phyloP scores from a whole-genome alignment of 1,284 basidiomycete genomes.

The Phlebopus sp. region DNA sequence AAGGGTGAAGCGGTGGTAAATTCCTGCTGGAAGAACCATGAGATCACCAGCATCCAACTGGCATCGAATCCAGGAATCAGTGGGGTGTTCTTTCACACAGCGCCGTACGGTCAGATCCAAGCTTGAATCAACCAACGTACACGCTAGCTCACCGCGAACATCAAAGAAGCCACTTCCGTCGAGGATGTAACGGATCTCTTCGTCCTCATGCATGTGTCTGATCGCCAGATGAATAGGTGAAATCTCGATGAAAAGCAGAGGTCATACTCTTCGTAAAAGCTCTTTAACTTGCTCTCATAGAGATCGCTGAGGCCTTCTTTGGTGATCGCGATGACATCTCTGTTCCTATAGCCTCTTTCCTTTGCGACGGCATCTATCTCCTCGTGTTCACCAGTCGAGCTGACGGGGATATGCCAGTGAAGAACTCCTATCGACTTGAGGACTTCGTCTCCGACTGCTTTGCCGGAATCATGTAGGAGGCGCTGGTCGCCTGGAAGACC shows the following conservation, averaged over 20 bases:
- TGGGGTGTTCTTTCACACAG: slow-evolving; percentile 42
- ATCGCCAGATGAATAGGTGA: slow-evolving; percentile 6
- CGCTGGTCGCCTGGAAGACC: slow-evolving; percentile 75
- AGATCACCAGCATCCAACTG: slow-evolving; percentile 70
- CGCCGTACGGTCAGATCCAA: background rate
- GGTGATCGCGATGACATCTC: slow-evolving; percentile 73
- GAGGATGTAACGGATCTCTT: slow-evolving; percentile 86
- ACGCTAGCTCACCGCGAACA: slow-evolving; percentile 55
- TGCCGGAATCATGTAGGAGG: slow-evolving; percentile 67
- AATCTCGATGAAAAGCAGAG: background rate
- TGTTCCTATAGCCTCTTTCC: slow-evolving; percentile 73
- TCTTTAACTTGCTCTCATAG: slow-evolving; percentile 77
- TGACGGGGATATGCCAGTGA: slow-evolving; percentile 61
- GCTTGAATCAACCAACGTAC: background rate
- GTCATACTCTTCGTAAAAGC: slow-evolving; percentile 77
- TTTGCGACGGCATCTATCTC: slow-evolving; percentile 59
- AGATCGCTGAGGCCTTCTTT: slow-evolving; percentile 72
- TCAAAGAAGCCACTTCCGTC: slow-evolving; percentile 85
- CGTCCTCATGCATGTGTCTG: slow-evolving; percentile 88
- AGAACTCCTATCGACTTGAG: slow-evolving; percentile 60
- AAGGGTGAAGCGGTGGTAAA: slow-evolving; percentile 86
- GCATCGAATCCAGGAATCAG: slow-evolving; percentile 74
- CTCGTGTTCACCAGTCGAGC: slow-evolving; percentile 45
- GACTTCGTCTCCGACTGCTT: slow-evolving; percentile 44
- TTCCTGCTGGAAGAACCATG: slow-evolving; percentile 71